These are phyloP conservation scores for Lanmaoa pseudosensibilis DNA, from an alignment of 768 basidiomycete species.

Conservation along the genomic window DNA sequence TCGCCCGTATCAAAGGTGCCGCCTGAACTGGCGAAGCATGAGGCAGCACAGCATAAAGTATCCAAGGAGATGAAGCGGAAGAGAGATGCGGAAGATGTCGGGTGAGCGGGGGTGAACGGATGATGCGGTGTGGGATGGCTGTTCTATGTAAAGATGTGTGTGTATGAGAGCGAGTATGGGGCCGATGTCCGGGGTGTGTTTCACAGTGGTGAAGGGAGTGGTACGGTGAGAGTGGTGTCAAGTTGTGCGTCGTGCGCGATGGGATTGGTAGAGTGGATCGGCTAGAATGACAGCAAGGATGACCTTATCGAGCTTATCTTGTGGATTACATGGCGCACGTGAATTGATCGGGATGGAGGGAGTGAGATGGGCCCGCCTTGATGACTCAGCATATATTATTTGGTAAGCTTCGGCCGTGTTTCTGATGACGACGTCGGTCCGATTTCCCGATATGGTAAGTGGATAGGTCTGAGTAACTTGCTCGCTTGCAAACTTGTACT, in stretches of 20 bases:
- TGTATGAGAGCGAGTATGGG: no score
- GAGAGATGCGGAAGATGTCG: constrained; percentile 79
- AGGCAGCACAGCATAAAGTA: constrained; percentile 87
- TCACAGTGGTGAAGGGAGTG: no score
- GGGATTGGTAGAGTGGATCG: no score
- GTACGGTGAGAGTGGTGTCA: no score
- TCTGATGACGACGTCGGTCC: constrained; percentile 19
- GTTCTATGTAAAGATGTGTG: no score
- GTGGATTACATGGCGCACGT: not conserved
- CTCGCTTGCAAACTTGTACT: not conserved
- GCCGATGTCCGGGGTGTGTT: no score
- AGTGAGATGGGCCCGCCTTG: no score
- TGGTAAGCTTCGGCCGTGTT: constrained; percentile 16
- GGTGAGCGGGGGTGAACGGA: constrained; percentile 25
- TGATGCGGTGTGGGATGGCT: no score
- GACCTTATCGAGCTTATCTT: no score
- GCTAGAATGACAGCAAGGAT: no score
- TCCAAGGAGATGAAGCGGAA: constrained; percentile 95
- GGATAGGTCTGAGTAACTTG: not conserved
- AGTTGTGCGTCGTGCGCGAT: no score
- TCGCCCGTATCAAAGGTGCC: constrained; percentile 91
- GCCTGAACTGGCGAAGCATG: constrained; percentile 85
- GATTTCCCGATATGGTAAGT: constrained; percentile 18
- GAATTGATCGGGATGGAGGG: no score
- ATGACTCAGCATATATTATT: not conserved